These are phyloP conservation scores for Bruguiera gymnorhiza DNA, from an alignment of 345 rosid species.

Conservation along the genomic window DNA sequence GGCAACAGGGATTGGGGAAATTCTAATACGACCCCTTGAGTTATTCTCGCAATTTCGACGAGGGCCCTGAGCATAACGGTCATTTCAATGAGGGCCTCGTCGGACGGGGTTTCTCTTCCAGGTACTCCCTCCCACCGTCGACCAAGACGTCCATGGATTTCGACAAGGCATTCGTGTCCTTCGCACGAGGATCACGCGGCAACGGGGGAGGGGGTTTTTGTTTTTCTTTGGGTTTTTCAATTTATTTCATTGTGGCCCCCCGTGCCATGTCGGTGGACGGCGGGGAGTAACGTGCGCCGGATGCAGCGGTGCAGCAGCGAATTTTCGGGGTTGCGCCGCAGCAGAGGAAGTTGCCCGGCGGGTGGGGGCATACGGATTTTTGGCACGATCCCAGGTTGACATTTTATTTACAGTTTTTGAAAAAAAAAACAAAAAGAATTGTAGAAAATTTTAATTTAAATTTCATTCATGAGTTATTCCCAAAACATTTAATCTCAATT, in stretches of 20 bases:
- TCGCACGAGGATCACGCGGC: slow-evolving; percentile 9
- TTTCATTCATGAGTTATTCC: too few relatives aligned
- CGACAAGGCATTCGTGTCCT: slow-evolving; percentile 23
- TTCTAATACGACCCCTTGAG: neutral
- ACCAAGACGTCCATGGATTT: slow-evolving; percentile 41
- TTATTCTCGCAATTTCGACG: neutral
- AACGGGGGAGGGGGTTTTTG: neutral
- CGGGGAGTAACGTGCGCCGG: neutral
- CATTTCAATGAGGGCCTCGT: slow-evolving; percentile 26
- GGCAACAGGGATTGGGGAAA: neutral
- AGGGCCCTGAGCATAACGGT: neutral
- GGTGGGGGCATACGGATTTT: too few relatives aligned
- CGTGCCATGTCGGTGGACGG: neutral
- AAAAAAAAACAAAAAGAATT: too few relatives aligned
- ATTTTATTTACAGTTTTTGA: too few relatives aligned
- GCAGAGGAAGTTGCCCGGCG: too few relatives aligned
- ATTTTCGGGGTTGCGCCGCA: too few relatives aligned
- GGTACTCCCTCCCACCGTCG: slow-evolving; percentile 49
- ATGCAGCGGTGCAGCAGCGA: too few relatives aligned
- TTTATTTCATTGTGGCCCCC: neutral
- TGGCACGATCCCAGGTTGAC: too few relatives aligned
- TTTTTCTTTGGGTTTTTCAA: neutral
- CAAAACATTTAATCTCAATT: too few relatives aligned
- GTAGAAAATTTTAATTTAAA: too few relatives aligned
- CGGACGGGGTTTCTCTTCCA: slow-evolving; percentile 43